Percentiles rank a stretch among this genome's conserved stretches.
Conservation (phyloP, 441 rosid genomes). For the Gossypium lobatum region DNA sequence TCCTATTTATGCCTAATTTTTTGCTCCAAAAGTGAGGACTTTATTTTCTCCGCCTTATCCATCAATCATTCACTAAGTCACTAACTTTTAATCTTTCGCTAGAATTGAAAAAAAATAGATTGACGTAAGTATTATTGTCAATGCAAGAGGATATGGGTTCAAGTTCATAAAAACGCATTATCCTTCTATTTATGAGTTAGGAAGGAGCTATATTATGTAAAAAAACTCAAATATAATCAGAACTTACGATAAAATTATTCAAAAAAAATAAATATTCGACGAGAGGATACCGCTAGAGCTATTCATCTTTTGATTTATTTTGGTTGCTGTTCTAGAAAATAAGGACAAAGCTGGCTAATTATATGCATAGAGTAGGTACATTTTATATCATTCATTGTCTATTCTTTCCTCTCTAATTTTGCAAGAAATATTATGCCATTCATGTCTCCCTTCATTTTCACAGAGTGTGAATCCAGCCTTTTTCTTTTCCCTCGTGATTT, state of each 20-base stretch:
- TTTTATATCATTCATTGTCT: background rate
- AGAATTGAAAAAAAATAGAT: no score
- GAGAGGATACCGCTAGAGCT: no score
- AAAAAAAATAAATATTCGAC: no score
- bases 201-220: no score
- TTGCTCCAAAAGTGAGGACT: background rate
- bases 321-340: slow-evolving; percentile 14
- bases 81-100: background rate
- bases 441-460: background rate
- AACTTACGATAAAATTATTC: no score
- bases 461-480: background rate
- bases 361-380: background rate
- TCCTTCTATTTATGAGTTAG: no score
- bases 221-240: no score
- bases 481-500: background rate
- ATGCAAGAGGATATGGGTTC: fast-evolving
- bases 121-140: no score
- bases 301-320: slow-evolving; percentile 7
- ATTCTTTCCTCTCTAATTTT: background rate
- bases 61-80: slow-evolving; percentile 12
- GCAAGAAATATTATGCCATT: slow-evolving; percentile 3
- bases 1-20: background rate
- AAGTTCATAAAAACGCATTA: fast-evolving
- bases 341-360: slow-evolving; percentile 10
- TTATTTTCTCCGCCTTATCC: background rate